These are phyloP conservation scores for Yamadazyma aaseri DNA, from an alignment of 1,139 yeast genomes.

Conservation along the genomic window DNA sequence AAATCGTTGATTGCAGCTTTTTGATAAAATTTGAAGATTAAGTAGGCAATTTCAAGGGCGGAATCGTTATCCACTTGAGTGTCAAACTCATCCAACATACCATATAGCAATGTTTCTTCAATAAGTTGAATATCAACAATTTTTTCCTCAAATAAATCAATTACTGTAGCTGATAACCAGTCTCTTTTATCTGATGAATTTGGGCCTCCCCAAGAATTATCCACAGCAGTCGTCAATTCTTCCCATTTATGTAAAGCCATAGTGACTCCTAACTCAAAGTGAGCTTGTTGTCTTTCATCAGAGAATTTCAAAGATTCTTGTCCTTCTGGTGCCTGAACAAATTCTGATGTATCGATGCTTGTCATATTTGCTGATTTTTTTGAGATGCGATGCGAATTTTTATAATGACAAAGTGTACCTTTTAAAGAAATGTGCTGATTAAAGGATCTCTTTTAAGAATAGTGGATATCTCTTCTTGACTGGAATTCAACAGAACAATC, in stretches of 20 bases:
- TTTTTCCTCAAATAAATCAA: conserved; percentile 70
- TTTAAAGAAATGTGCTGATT: conserved; percentile 11
- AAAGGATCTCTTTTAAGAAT: conserved; percentile 55
- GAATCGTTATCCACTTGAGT: conserved; percentile 86
- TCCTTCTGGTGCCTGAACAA: conserved; percentile 40
- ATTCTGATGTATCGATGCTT: conserved; percentile 46
- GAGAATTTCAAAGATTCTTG: conserved; percentile 47
- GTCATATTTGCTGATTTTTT: conserved; percentile 17
- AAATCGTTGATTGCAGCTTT: conserved; percentile 58
- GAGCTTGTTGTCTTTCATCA: conserved; percentile 70
- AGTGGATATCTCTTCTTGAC: conserved; percentile 65
- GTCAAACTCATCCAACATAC: conserved; percentile 95
- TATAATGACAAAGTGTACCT: too few species aligned
- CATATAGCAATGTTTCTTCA: conserved; percentile 81
- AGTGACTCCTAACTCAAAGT: conserved; percentile 91
- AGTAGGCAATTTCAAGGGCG: conserved; percentile 70
- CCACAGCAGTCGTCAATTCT: conserved; percentile 86
- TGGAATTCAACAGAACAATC: conserved; percentile 60
- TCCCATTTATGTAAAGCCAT: conserved; percentile 91
- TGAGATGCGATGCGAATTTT: conserved; percentile 10
- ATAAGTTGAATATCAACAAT: conserved; percentile 73
- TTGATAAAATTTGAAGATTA: conserved; percentile 63
- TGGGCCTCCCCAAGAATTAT: conserved; percentile 95
- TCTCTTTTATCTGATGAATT: conserved; percentile 89
- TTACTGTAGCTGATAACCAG: conserved; percentile 84